Evolutionary conservation across 257 asterid genomes (phyloP), one percentile per base, ranked within the genome.

Genomic region (Anisodus tanguticus): DNA sequence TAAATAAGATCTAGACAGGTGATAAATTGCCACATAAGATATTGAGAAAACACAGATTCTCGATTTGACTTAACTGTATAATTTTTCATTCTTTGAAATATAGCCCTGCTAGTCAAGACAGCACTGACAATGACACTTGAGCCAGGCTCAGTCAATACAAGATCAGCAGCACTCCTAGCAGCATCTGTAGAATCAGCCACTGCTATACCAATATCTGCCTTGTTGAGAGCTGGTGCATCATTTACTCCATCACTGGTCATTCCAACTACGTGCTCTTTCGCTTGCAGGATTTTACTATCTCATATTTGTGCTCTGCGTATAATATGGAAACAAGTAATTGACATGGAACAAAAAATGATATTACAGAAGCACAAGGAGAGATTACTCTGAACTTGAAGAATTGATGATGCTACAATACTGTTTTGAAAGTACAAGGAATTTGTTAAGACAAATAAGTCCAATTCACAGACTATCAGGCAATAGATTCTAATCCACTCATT

Each of bases 241-340:
- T 86, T 80, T 47, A 86, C 87, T 35, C 88, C 86, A 83, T 86
- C 88, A 39, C 88, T 86, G 51, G 88, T 86, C 88, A 86, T 86
- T 83, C 86, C 86, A 13, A 86, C 84, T 3, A 86, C 66, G 64
- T 83, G 88, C 51, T 41, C 70, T 55, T 86, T 83, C 54, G 43
- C 83, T 83, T 86, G 88, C 17, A 86, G 83, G 15, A 86, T 70
- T 80, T 86, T 74, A 86, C 88, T 19, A 86, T 86, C 81, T 86
- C 88, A 67, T 83, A 84, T 74, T 84, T 86, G 69, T 84, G 89
- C 15, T 86, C 87, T 86, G 89, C 19, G 9, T 62, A 16, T 80
- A 51, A 60, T 10, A 64, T 70, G 15, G 60, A 37, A 68, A 66
- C 5, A 64, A 37, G n/a, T 71, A 4, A 66, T 59, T 45, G 81